Base-by-base conservation (phyloP, 257 asterid genomes). In the Scutellaria minor region DNA sequence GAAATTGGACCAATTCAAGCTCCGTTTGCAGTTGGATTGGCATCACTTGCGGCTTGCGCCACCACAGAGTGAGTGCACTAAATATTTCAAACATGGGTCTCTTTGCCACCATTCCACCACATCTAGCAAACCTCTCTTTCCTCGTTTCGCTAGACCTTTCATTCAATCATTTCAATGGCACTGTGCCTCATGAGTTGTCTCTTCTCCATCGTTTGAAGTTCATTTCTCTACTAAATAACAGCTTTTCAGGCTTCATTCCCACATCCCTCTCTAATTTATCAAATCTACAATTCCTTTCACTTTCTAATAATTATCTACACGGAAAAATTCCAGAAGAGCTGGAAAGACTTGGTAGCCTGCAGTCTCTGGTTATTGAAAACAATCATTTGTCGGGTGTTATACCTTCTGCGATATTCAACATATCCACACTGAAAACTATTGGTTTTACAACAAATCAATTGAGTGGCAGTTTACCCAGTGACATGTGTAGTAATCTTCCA, bases 121-220 rank as follows among this genome's bases (percentile, higher is more conserved):
- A 75, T 11, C 5, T 75, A 12, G 79, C 74, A 46, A 75, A 67
- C 42, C 69, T 75, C 8, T 42, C 73, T 1, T 74, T 74, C 58
- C 78, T 74, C 9, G 60, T 65, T 52, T 74, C 41, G 0, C 15
- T 74, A 6, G 40, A 72, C 41, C 37, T 74, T 0, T 6, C 44
- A 1, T 37, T 2, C 71, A 73, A 73, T 46, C 0, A 0, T 9
- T 56, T 66, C 1, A 24, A 0, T 5, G 62, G 62, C 9, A 4
- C 14, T 3, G n/a, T 75, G 9, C 80, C 80, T 47, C 60, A 56
- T 6, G 18, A 56, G 24, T 14, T 65, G 9, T 22, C 57, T 53
- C 53, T 63, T 3, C 12, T 47, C 13, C 52, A 47, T 13, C 13
- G 52, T 5, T 9, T 47, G 52, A 47, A 47, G 52, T 47, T 9